A percentile compares a stretch with the other conserved stretches of the same genome.
phyloP scores from a whole-genome alignment of 1,284 basidiomycete species.

The Leccinum brunneo-olivaceum region DNA sequence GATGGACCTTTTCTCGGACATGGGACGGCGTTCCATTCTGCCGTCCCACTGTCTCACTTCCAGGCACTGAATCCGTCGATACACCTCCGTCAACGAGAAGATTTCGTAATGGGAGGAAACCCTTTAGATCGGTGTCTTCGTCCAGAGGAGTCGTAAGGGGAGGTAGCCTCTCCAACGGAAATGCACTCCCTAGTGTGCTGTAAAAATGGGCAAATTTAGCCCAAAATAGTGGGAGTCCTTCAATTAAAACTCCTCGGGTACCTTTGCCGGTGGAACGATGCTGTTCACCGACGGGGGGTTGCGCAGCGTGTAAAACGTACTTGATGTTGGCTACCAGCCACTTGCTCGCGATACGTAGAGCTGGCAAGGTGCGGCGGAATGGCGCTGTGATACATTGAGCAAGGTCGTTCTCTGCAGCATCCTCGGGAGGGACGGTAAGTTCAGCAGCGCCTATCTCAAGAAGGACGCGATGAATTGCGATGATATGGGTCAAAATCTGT shows the following conservation, averaged over 20 bases:
- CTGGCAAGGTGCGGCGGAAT: slow-evolving; percentile 81
- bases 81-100: slow-evolving; percentile 32
- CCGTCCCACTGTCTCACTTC: slow-evolving; percentile 15
- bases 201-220: slow-evolving; percentile 63
- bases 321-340: slow-evolving; percentile 82
- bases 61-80: slow-evolving; percentile 5
- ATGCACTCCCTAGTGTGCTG: slow-evolving; percentile 56
- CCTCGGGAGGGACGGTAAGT: slow-evolving; percentile 43
- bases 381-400: slow-evolving; percentile 81
- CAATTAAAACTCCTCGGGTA: slow-evolving; percentile 15
- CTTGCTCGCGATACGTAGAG: slow-evolving; percentile 81
- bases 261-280: slow-evolving; percentile 11
- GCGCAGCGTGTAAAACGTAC: slow-evolving; percentile 49
- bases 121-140: slow-evolving; percentile 87
- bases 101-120: slow-evolving; percentile 78
- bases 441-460: slow-evolving; percentile 62
- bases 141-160: slow-evolving; percentile 65
- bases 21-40: slow-evolving; percentile 12
- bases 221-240: slow-evolving; percentile 62
- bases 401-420: slow-evolving; percentile 53
- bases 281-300: slow-evolving; percentile 15
- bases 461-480: slow-evolving; percentile 63
- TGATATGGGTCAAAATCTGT: slow-evolving; percentile 65
- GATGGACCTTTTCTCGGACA: slow-evolving; percentile 63
- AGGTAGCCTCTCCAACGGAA: slow-evolving; percentile 68